phyloP scores from a whole-genome alignment of 345 rosid genomes.

The Eucalyptus regnans region DNA sequence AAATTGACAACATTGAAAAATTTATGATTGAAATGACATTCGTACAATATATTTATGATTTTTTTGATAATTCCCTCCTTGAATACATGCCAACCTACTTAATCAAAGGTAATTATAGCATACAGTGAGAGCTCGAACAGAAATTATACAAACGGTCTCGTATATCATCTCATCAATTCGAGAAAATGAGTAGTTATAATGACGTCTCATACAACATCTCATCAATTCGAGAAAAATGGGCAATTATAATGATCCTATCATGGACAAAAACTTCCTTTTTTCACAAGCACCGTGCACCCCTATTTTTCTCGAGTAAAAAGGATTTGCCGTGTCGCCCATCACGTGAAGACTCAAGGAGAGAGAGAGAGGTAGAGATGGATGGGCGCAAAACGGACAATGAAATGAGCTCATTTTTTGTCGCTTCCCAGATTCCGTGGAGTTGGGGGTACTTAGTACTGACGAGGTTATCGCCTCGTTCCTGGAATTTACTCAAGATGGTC shows the following conservation, averaged over 20 bases:
- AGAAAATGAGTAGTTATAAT: neutral
- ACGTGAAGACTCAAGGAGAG: neutral
- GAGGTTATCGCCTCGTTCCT: neutral
- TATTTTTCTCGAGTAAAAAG: neutral
- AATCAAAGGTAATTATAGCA: neutral
- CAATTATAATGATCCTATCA: no score
- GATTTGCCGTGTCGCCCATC: neutral
- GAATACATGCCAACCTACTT: neutral
- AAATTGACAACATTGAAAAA: rapidly evolving
- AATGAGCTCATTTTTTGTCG: neutral
- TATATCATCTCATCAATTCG: neutral
- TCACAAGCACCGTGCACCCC: neutral
- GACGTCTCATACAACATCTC: neutral
- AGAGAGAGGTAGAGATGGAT: neutral
- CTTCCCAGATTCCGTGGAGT: neutral
- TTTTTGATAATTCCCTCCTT: rapidly evolving
- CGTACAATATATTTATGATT: rapidly evolving
- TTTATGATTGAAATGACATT: rapidly evolving
- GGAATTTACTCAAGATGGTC: neutral
- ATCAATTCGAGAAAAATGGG: neutral
- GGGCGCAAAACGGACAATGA: neutral
- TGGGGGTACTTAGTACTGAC: neutral
- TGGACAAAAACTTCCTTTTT: neutral
- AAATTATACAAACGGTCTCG: neutral
- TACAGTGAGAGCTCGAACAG: neutral